These are phyloP conservation scores for Buddleja alternifolia DNA, from an alignment of 257 asterid species.

Conservation along the genomic window DNA sequence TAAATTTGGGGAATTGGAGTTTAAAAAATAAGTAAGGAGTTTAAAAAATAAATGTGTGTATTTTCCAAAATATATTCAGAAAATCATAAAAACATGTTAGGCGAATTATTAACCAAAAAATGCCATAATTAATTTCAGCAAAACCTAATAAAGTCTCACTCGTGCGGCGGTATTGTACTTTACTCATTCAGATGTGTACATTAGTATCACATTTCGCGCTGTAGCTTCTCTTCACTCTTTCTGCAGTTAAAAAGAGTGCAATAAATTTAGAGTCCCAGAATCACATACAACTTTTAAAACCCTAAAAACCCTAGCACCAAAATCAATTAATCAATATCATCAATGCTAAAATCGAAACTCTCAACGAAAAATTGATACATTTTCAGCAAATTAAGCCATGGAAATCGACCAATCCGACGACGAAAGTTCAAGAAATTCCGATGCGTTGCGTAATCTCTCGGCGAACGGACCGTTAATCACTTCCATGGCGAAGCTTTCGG, in stretches of 20 bases:
- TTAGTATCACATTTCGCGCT: neutral
- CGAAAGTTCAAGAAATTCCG: constrained; percentile 39
- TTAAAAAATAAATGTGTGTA: too few relatives aligned
- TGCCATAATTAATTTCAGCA: too few relatives aligned
- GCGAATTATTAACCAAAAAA: too few relatives aligned
- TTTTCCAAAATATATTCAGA: too few relatives aligned
- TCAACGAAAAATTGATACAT: neutral
- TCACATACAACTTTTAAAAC: constrained; percentile 29
- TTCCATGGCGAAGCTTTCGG: constrained; percentile 72
- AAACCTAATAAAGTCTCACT: too few relatives aligned
- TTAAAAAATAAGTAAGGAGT: too few relatives aligned
- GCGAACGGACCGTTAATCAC: constrained; percentile 53
- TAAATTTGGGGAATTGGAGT: too few relatives aligned
- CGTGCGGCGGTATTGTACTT: constrained; percentile 13
- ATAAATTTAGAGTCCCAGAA: neutral
- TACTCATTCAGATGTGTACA: constrained; percentile 11
- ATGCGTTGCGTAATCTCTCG: constrained; percentile 46
- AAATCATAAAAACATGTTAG: too few relatives aligned
- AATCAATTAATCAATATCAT: constrained; percentile 11
- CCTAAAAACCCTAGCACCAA: constrained; percentile 49
- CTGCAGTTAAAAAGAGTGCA: neutral
- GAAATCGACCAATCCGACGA: constrained; percentile 66
- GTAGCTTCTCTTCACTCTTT: neutral
- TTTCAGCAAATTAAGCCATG: constrained; percentile 36
- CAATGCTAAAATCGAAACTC: constrained; percentile 18